These are phyloP conservation scores for Senna siamea DNA, from an alignment of 306 rosid species.

Conservation along the genomic window DNA sequence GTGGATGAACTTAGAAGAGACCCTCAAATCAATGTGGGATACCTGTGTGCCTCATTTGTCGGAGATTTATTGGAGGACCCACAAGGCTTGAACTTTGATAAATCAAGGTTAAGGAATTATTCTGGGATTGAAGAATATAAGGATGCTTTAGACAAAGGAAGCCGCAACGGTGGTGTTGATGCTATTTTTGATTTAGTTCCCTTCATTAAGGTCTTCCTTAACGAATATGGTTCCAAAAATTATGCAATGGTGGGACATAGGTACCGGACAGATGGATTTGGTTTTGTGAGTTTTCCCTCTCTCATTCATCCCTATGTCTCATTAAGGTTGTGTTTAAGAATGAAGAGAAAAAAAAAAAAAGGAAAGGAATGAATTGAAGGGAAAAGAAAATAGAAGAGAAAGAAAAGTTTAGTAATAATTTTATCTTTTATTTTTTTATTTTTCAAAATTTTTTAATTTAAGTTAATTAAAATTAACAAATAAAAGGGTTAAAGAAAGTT, in stretches of 20 bases:
- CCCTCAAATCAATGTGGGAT: background rate
- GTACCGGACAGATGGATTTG: conserved; percentile 37
- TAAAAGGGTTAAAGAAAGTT: too few relatives aligned
- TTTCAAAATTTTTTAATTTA: too few relatives aligned
- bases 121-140: background rate
- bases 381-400: too few relatives aligned
- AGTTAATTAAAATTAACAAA: too few relatives aligned
- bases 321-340: too few relatives aligned
- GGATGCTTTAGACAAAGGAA: background rate
- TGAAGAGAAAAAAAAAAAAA: too few relatives aligned
- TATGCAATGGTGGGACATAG: conserved; percentile 1
- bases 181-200: background rate
- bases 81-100: conserved; percentile 10
- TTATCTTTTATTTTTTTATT: too few relatives aligned
- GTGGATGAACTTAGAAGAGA: background rate
- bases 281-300: conserved; percentile 33
- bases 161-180: background rate
- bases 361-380: too few relatives aligned
- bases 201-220: conserved; percentile 36
- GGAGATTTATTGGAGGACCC: background rate
- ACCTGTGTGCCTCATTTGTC: background rate
- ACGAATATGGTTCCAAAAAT: conserved; percentile 1
- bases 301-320: too few relatives aligned
- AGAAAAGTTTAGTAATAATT: too few relatives aligned
- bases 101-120: background rate